Percentiles rank a stretch among this genome's conserved stretches.
Conservation (phyloP, 2,329 filamentous ascomycete genomes). For the Pestalotiopsis sp. region DNA sequence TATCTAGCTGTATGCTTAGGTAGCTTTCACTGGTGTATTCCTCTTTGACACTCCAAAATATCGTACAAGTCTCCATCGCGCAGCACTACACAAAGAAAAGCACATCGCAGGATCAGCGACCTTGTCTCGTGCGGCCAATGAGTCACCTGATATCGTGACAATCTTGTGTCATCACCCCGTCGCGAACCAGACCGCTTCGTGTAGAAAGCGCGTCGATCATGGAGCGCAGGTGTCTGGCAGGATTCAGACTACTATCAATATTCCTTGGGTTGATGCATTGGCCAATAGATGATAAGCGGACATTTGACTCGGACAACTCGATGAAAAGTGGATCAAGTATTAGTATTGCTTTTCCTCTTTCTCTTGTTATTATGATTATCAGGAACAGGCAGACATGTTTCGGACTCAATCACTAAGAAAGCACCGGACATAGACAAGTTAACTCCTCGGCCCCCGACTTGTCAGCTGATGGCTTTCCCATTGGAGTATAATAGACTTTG, state of each 20-base stretch:
- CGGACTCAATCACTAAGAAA: background rate
- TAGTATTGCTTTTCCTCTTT: background rate
- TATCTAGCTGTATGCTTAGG: background rate
- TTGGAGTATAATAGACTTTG: too few species aligned
- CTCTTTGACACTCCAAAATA: background rate
- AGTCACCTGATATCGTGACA: slow-evolving; percentile 14
- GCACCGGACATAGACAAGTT: background rate
- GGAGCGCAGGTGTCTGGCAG: background rate
- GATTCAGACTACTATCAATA: background rate
- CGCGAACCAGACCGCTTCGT: background rate
- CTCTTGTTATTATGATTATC: background rate
- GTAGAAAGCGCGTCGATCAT: background rate
- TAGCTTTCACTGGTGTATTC: background rate
- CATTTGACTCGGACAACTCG: background rate
- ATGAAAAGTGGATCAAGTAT: background rate
- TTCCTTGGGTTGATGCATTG: background rate
- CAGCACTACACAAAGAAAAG: background rate
- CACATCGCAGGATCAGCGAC: background rate
- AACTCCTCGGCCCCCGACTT: background rate
- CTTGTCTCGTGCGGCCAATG: background rate
- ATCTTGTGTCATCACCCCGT: background rate
- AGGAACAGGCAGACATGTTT: background rate
- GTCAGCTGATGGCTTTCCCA: background rate
- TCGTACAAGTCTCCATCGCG: background rate
- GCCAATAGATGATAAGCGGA: background rate